Base-by-base conservation (phyloP, 2,329 filamentous ascomycete genomes). In the Alternaria novae-zelandiae region DNA sequence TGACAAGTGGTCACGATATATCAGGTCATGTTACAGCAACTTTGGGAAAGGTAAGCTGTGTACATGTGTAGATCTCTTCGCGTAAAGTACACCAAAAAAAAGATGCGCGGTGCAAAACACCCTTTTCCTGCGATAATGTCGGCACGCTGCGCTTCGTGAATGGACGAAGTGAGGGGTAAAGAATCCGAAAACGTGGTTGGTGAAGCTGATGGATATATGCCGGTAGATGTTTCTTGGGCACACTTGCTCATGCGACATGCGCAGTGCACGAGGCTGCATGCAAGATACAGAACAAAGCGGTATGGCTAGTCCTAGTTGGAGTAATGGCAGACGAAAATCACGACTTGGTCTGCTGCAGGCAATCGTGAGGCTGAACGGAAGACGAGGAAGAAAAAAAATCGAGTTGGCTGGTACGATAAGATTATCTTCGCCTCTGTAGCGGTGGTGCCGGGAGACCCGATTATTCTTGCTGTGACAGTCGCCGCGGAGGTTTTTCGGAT, bases 1-100 rank as follows among this genome's bases (percentile, higher is more conserved):
- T 61, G 53, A 62, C 59, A 57, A 54, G 54, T 43, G 59, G 55
- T 30, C 50, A 43, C 47, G 41, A 54, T 44, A 62, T 4, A 43
- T 56, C 28, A 25, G 49, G 59, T 47, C 54, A 60, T 50, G 30
- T 61, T 55, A n/a, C 25, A 30, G 26, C 21, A 44, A 45, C 36
- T 23, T 59, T 4, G 13, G 36, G 28, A 32, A 25, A 26, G 44
- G 13, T 20, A 46, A 43, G 30, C 15, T 4, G n/a, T 23, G 49
- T 25, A 53, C 28, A 53, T 53, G n/a, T 41, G 36, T 41, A 41
- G 36, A 41, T 41, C 36, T 41, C 36, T n/a, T 41, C 36, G 36
- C 36, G 36, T 41, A 41, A 41, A 41, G 15, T 4, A 41, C 36
- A 41, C 36, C 36, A 13, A 23, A 12, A 20, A 20, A 26, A 32